Conservation (phyloP, 108 stramenopile genomes). For the Discostella pseudostelligera region DNA sequence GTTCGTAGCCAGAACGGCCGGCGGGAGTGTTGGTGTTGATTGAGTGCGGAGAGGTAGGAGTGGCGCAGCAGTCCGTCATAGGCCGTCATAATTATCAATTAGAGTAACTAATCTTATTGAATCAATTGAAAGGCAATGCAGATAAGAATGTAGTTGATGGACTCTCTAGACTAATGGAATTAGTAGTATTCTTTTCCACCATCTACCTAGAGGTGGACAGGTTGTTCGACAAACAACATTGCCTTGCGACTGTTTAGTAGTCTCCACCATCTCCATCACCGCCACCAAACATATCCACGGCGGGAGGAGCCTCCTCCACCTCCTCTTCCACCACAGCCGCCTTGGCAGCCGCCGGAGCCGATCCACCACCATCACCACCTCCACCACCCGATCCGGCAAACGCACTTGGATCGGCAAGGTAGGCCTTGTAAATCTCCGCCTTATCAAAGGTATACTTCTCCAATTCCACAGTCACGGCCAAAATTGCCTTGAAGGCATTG, state of each 20-base stretch:
- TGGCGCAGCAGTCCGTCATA: too few relatives aligned
- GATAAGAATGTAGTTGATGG: too few relatives aligned
- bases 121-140: too few relatives aligned
- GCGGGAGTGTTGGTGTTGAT: too few relatives aligned
- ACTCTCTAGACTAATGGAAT: too few relatives aligned
- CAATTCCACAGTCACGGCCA: slow-evolving; percentile 88
- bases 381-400: slow-evolving; percentile 74
- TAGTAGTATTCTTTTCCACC: too few relatives aligned
- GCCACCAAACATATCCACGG: slow-evolving; percentile 65
- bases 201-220: too few relatives aligned
- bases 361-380: slow-evolving; percentile 64
- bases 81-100: too few relatives aligned
- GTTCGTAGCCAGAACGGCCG: too few relatives aligned
- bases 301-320: slow-evolving; percentile 65
- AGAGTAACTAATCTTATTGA: too few relatives aligned
- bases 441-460: slow-evolving; percentile 90
- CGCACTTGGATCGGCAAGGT: slow-evolving; percentile 81
- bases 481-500: slow-evolving; percentile 95
- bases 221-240: background rate
- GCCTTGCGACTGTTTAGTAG: slow-evolving; percentile 38
- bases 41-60: too few relatives aligned
- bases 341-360: slow-evolving; percentile 35
- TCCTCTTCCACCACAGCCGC: slow-evolving; percentile 51
- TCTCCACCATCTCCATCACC: slow-evolving; percentile 66
- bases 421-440: slow-evolving; percentile 85